Evolutionary conservation across 78 protist species (phyloP).

Genomic region (Pigoraptor vietnamica): DNA sequence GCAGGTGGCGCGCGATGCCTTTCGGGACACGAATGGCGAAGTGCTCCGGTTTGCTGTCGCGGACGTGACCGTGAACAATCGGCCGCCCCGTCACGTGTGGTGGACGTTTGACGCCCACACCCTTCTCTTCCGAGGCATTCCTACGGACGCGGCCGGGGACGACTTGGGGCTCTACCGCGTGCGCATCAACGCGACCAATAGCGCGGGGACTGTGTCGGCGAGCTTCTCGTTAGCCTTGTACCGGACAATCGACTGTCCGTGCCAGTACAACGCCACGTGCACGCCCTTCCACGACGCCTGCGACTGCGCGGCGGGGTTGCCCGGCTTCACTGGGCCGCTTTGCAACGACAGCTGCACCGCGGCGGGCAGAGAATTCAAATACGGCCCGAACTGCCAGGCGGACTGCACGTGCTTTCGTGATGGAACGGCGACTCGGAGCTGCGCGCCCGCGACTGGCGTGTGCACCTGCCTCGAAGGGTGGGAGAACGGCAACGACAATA

Average conservation of each 20-base stretch:
- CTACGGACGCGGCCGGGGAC: background rate
- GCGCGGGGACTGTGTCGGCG: background rate
- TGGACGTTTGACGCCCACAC: background rate
- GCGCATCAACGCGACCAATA: background rate
- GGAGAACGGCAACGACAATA: background rate
- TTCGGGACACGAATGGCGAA: background rate
- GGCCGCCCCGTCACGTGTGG: background rate
- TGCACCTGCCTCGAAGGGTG: background rate
- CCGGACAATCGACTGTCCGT: background rate
- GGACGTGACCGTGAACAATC: background rate
- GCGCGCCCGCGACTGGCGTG: background rate
- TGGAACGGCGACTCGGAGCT: background rate
- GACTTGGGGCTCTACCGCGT: background rate
- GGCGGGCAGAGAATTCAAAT: background rate
- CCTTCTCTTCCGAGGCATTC: background rate
- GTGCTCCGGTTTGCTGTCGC: background rate
- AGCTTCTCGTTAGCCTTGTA: background rate
- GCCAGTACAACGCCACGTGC: background rate
- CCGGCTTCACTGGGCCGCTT: background rate
- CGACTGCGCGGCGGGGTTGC: background rate
- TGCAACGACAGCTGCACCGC: background rate
- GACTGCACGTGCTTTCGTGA: background rate
- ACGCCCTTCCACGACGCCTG: background rate
- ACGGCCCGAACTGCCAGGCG: background rate
- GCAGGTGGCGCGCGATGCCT: background rate